phyloP scores from a whole-genome alignment of 192 early-diverging fungal genomes.

The Rhizoclosmatium globosum region DNA sequence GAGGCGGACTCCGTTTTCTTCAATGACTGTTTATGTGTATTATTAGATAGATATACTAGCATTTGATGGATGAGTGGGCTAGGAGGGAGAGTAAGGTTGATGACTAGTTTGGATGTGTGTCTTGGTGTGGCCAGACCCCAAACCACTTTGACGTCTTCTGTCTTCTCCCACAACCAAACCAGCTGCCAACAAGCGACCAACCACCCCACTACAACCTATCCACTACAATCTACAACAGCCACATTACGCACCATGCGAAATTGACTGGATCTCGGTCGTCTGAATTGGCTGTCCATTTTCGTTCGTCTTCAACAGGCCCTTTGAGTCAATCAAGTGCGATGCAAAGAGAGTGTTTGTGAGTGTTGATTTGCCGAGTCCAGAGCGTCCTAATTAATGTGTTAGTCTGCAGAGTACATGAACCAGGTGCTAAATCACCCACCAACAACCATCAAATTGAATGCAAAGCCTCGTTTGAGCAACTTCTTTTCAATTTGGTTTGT shows the following conservation, averaged over 20 bases:
- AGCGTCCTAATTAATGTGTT: conserved; percentile 71
- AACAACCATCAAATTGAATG: conserved; percentile 98
- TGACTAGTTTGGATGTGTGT: too few species aligned
- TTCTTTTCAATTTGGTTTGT: conserved; percentile 98
- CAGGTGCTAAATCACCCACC: conserved; percentile 62
- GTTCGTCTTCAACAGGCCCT: conserved; percentile 81
- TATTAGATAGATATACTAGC: neutral
- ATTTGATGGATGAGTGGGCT: too few species aligned
- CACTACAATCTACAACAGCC: neutral
- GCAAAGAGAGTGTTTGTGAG: conserved; percentile 99
- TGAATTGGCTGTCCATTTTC: conserved; percentile 77
- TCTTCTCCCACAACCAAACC: too few species aligned
- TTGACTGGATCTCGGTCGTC: conserved; percentile 93
- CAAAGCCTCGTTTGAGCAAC: conserved; percentile 95
- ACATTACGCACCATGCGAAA: conserved; percentile 75
- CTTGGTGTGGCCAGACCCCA: too few species aligned
- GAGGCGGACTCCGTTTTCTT: conserved; percentile 94
- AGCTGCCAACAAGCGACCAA: too few species aligned
- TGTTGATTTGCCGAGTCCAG: conserved; percentile 97
- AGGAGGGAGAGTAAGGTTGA: too few species aligned
- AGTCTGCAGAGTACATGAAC: conserved; percentile 17
- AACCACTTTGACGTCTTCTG: too few species aligned
- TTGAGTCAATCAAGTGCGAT: conserved; percentile 92
- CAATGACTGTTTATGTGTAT: conserved; percentile 65
- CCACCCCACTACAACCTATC: too few species aligned